These are phyloP conservation scores for Dryadomyces sulphureus DNA, from an alignment of 2,329 filamentous ascomycete species.

Conservation along the genomic window DNA sequence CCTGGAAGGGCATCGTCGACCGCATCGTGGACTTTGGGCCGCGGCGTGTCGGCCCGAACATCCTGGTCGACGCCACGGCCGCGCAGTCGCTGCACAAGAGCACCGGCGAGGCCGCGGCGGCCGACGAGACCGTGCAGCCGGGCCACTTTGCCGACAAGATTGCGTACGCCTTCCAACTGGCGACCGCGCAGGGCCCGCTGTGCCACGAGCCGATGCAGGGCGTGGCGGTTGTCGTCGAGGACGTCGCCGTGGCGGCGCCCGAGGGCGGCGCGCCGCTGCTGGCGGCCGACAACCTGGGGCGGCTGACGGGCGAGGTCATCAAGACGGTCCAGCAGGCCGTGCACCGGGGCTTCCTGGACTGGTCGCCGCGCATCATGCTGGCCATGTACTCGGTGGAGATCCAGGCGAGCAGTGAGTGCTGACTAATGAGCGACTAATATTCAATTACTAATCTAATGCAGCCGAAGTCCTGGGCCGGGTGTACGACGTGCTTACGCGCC, in stretches of 20 bases:
- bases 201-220: slow-evolving; percentile 91
- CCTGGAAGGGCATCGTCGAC: slow-evolving; percentile 64
- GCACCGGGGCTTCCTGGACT: slow-evolving; percentile 76
- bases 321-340: slow-evolving; percentile 77
- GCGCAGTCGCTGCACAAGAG: slow-evolving; percentile 47
- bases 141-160: slow-evolving; percentile 80
- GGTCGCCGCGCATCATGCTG: slow-evolving; percentile 86
- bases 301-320: slow-evolving; percentile 86
- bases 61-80: slow-evolving; percentile 72
- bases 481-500: slow-evolving; percentile 93
- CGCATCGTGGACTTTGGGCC: slow-evolving; percentile 86
- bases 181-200: slow-evolving; percentile 74
- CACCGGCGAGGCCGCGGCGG: slow-evolving; percentile 18
- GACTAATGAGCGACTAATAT: not conserved
- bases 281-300: slow-evolving; percentile 49
- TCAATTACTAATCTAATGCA: slow-evolving; percentile 13
- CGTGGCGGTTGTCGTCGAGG: slow-evolving; percentile 79
- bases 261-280: slow-evolving; percentile 16
- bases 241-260: slow-evolving; percentile 41
- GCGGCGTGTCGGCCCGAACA: slow-evolving; percentile 68
- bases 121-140: slow-evolving; percentile 37
- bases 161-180: slow-evolving; percentile 84
- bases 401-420: slow-evolving; percentile 64
- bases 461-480: slow-evolving; percentile 89
- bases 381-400: slow-evolving; percentile 99